A percentile compares a stretch with the other conserved stretches of the same genome.
phyloP scores from a whole-genome alignment of 176 grass and related monocot species.

The Otatea glauca region DNA sequence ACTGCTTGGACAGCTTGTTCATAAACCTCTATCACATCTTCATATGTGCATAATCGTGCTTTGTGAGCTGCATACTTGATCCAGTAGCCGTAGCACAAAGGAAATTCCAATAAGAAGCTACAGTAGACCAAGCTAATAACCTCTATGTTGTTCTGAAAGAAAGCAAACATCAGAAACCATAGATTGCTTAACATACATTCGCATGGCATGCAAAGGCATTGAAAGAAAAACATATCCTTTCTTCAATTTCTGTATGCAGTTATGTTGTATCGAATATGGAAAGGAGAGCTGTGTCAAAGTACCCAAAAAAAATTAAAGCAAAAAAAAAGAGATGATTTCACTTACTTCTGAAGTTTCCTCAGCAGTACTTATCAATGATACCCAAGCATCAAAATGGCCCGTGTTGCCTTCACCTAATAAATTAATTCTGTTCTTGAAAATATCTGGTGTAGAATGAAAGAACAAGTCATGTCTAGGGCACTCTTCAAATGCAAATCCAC shows the following conservation, averaged over 20 bases:
- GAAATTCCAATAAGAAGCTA: constrained; percentile 78
- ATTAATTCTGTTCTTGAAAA: constrained; percentile 55
- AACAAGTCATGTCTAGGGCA: constrained; percentile 21
- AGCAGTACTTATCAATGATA: constrained; percentile 57
- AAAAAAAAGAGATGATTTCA: constrained; percentile 38
- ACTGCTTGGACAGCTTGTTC: constrained; percentile 71
- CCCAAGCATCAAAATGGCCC: constrained; percentile 62
- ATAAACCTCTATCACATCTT: constrained; percentile 64
- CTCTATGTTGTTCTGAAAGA: constrained; percentile 71
- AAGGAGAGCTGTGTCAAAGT: constrained; percentile 17
- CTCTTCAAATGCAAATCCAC: constrained; percentile 28
- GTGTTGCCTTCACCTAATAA: constrained; percentile 36
- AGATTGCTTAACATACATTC: constrained; percentile 26
- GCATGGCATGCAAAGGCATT: constrained; percentile 20
- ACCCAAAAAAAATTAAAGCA: constrained; percentile 32
- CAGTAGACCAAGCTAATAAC: constrained; percentile 65
- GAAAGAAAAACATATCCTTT: constrained; percentile 26
- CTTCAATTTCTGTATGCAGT: constrained; percentile 5
- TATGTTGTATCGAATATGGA: constrained; percentile 23
- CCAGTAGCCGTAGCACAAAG: constrained; percentile 84
- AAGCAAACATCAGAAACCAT: constrained; percentile 45
- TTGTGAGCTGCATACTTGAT: constrained; percentile 78
- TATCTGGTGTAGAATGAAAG: constrained; percentile 48
- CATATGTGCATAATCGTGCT: constrained; percentile 56
- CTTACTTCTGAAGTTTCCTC: constrained; percentile 70